Percentiles rank a stretch among this genome's conserved stretches.
Conservation (phyloP, 164 flowering plant genomes). For the Taxillus chinensis region DNA sequence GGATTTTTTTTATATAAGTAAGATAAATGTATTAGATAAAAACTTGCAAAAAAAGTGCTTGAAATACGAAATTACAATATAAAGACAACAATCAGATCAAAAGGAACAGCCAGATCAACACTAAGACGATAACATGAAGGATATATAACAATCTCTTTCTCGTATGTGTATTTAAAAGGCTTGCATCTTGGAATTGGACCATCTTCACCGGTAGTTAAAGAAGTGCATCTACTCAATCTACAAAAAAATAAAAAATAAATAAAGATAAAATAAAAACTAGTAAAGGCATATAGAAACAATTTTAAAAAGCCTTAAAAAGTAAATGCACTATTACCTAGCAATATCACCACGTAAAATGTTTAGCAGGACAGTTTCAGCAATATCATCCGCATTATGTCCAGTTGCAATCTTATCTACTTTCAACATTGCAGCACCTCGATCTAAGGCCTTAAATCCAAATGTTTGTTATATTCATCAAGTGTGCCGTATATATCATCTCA, state of each 20-base stretch:
- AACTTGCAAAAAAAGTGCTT: no score
- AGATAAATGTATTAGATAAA: no score
- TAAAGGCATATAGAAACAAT: no score
- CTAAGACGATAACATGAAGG: constrained; percentile 57
- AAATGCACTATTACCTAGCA: constrained; percentile 59
- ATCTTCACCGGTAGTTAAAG: constrained; percentile 89
- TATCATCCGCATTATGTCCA: constrained; percentile 98
- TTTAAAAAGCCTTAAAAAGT: neutral
- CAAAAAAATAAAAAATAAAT: constrained; percentile 8
- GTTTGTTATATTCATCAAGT: constrained; percentile 1
- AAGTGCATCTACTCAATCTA: constrained; percentile 92
- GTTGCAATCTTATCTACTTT: constrained; percentile 89
- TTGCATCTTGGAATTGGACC: constrained; percentile 99
- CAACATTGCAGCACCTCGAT: constrained; percentile 93
- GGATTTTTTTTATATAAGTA: no score
- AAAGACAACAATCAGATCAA: no score
- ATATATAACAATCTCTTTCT: constrained; percentile 99
- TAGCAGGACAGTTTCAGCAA: constrained; percentile 91
- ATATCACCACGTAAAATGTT: constrained; percentile 96
- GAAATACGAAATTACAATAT: no score
- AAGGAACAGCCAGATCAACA: constrained; percentile 1
- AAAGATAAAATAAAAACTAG: no score
- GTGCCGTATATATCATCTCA: no score
- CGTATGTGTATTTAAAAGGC: constrained; percentile 95
- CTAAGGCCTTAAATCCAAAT: constrained; percentile 66